phyloP scores from a whole-genome alignment of 352 stramenopile genomes.

The Globisporangium spinosum region DNA sequence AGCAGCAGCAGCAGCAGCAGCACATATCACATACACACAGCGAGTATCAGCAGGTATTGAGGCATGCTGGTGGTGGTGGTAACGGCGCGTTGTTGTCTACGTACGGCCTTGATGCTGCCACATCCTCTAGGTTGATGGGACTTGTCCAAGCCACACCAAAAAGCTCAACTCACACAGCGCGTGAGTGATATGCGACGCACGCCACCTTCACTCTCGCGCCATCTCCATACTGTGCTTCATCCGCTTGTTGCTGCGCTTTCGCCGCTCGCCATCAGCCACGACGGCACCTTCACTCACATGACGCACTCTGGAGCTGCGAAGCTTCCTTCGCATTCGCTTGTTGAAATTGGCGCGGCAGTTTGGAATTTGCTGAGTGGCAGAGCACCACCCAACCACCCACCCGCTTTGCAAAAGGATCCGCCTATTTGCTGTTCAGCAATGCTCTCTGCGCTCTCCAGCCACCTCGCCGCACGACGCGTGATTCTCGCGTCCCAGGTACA shows the following conservation, averaged over 20 bases:
- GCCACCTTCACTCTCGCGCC: background rate
- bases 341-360: background rate
- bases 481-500: constrained; percentile 68
- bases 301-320: background rate
- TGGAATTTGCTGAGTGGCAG: background rate
- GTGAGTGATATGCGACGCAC: background rate
- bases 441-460: constrained; percentile 43
- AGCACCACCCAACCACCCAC: background rate
- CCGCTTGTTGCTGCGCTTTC: background rate
- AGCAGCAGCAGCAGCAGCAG: background rate
- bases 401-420: background rate
- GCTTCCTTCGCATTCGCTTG: background rate
- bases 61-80: background rate
- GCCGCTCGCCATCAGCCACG: background rate
- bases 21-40: background rate
- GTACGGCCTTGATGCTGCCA: background rate
- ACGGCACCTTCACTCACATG: constrained; percentile 2
- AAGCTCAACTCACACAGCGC: background rate
- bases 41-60: background rate
- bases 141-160: background rate
- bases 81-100: background rate
- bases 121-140: background rate
- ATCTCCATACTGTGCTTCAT: background rate
- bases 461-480: constrained; percentile 48
- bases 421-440: constrained; percentile 22